Evolutionary conservation across 78 protist species (phyloP), one percentile per base, ranked within the genome.

Genomic region (Dictyostelium citrinum): DNA sequence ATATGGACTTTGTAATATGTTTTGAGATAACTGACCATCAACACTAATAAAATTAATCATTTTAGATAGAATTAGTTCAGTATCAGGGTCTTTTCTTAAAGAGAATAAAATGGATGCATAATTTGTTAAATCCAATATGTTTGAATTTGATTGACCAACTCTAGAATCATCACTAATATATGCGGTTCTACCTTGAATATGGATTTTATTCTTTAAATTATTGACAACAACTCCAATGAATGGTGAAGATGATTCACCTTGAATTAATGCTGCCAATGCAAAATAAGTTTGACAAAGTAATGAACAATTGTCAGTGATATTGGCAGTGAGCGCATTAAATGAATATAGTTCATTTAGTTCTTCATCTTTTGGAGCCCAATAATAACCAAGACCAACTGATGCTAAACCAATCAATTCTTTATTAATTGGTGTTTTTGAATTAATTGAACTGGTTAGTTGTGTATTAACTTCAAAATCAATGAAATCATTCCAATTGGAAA

Each of bases 111-210:
- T 61, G 5, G 83, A 51, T 1, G 93, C 84, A 67, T 67, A 88
- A 6, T 72, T 35, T 8, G 93, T 68, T 29, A 78, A 29, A 33
- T 58, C 46, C 0, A 88, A 20, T 24, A 29, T 49, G 3, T 76
- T 20, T 24, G 24, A 20, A 60, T 17, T 39, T 37, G 27, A 11
- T 31, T 51, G 24, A 68, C 76, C 76, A 2, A 12, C 24, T 10
- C 67, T n/a, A 24, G 9, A 33, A 27, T 64, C 33, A 10, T 64
- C 35, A 27, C 33, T 64, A 9, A 88, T 77, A 43, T 88, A 88
- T 0, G 93, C 93, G 22, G 93, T 88, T 43, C 85, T 22, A 43
- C 93, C 93, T 78, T 88, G 93, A n/a, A 88, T 49, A 24, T 84
- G 39, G 12, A 88, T 67, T 5, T 29, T 67, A 33, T 41, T 78